Percentiles rank a stretch among this genome's conserved stretches.
Evolutionary conservation across 2,329 filamentous ascomycete species (phyloP).

Genomic region (Coniochaeta sp.): DNA sequence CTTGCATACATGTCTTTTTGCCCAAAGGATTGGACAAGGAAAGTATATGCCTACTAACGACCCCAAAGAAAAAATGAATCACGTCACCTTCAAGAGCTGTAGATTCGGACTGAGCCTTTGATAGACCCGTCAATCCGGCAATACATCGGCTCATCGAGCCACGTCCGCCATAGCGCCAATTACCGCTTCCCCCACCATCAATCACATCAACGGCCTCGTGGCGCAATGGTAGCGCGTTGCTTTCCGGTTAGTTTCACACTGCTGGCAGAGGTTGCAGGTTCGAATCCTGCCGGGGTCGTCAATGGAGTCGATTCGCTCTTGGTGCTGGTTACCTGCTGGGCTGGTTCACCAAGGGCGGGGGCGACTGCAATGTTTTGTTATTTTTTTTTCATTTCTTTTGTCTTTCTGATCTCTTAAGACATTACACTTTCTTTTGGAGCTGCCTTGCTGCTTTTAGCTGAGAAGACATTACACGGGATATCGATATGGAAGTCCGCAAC

Average conservation of each 20-base stretch:
- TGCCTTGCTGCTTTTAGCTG: no score
- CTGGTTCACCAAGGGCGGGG: background rate
- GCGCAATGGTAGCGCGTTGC: slow-evolving; percentile 1
- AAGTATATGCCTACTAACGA: slow-evolving; percentile 5
- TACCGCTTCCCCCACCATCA: background rate
- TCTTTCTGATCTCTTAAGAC: no score
- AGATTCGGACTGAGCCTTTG: no score
- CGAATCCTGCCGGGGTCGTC: background rate
- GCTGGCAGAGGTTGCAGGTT: slow-evolving; percentile 1
- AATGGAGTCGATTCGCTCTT: background rate
- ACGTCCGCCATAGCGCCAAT: background rate
- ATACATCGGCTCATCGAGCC: background rate
- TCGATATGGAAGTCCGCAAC: no score
- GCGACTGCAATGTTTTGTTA: background rate
- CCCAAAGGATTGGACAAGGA: slow-evolving; percentile 21
- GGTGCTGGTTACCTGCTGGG: background rate
- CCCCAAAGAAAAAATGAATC: background rate
- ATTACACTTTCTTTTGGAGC: no score
- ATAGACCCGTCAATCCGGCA: no score
- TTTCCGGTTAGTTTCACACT: background rate
- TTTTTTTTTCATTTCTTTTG: no score
- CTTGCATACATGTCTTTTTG: slow-evolving; percentile 40
- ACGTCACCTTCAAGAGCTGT: slow-evolving; percentile 2
- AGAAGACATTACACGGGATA: no score
- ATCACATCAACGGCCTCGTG: background rate